Evolutionary conservation across 345 rosid genomes (phyloP).

Genomic region (Abelmoschus esculentus): DNA sequence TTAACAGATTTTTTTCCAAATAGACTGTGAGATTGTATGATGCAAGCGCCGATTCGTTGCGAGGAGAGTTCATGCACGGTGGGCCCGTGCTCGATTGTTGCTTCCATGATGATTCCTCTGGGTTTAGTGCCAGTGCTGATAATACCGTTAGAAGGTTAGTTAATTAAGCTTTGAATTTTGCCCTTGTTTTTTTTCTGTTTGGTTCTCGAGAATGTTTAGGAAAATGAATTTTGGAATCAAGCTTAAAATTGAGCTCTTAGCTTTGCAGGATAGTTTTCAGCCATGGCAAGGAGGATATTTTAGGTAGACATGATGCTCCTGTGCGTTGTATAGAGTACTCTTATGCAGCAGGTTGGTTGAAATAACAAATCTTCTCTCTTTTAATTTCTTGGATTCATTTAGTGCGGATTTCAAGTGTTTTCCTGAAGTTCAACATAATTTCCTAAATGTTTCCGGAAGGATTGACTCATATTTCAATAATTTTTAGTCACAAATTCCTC

Average conservation of each 20-base stretch:
- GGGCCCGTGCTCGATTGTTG: constrained; percentile 95
- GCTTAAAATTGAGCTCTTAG: constrained; percentile 10
- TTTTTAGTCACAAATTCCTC: not conserved
- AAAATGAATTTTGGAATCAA: not conserved
- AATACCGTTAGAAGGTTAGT: constrained; percentile 63
- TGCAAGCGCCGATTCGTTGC: constrained; percentile 59
- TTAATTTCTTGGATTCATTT: not conserved
- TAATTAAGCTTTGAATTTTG: not conserved
- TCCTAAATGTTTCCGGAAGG: not conserved
- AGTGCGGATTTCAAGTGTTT: not conserved
- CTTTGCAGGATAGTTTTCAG: constrained; percentile 74
- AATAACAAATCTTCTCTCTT: not conserved
- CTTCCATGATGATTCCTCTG: constrained; percentile 94
- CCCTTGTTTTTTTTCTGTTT: not conserved
- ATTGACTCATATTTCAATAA: not conserved
- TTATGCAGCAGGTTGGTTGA: constrained; percentile 74
- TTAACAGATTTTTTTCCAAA: not conserved
- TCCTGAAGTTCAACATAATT: not conserved
- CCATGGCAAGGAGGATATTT: constrained; percentile 68
- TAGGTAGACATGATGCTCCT: constrained; percentile 86
- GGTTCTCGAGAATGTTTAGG: not conserved
- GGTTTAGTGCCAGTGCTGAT: constrained; percentile 82
- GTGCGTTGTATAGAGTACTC: constrained; percentile 92
- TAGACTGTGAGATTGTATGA: constrained; percentile 80
- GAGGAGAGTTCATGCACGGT: constrained; percentile 87